Conservation (phyloP, 495 filamentous ascomycete genomes). For the Penicillium paradoxum region DNA sequence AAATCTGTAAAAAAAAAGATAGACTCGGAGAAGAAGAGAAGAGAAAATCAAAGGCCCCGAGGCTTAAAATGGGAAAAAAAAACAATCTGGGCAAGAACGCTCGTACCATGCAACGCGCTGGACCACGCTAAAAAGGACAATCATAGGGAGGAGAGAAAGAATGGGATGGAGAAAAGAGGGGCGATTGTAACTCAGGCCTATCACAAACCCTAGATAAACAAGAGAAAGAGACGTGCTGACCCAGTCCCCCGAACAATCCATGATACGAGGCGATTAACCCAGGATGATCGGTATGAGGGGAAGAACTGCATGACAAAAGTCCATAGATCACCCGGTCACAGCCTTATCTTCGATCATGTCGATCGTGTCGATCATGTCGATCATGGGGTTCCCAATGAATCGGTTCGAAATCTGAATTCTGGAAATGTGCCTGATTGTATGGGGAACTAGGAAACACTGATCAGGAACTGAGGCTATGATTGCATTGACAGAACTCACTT, state of each 20-base stretch:
- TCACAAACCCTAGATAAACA: neutral
- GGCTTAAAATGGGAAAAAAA: neutral
- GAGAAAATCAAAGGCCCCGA: neutral
- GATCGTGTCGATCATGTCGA: too few relatives aligned
- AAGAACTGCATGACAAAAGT: neutral
- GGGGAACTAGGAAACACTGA: conserved; percentile 54
- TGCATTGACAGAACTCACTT: conserved; percentile 25
- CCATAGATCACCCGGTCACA: too few relatives aligned
- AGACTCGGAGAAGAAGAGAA: neutral
- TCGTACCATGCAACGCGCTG: conserved; percentile 31
- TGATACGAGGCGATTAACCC: neutral
- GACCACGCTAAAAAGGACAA: conserved; percentile 30
- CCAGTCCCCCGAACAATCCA: neutral
- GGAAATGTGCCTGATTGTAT: conserved; percentile 79
- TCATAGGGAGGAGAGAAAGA: conserved; percentile 2
- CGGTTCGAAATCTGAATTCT: conserved; percentile 80
- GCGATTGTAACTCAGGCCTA: neutral
- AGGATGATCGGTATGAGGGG: neutral
- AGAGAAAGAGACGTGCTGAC: neutral
- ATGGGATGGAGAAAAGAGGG: neutral
- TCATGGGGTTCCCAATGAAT: conserved; percentile 44
- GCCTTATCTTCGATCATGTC: too few relatives aligned
- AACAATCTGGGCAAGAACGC: conserved; percentile 22
- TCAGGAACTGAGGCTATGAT: conserved; percentile 23
- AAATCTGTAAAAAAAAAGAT: neutral